A percentile compares a stretch with the other conserved stretches of the same genome.
phyloP scores from a whole-genome alignment of 108 stramenopile genomes.

The Epithemia pelagica region DNA sequence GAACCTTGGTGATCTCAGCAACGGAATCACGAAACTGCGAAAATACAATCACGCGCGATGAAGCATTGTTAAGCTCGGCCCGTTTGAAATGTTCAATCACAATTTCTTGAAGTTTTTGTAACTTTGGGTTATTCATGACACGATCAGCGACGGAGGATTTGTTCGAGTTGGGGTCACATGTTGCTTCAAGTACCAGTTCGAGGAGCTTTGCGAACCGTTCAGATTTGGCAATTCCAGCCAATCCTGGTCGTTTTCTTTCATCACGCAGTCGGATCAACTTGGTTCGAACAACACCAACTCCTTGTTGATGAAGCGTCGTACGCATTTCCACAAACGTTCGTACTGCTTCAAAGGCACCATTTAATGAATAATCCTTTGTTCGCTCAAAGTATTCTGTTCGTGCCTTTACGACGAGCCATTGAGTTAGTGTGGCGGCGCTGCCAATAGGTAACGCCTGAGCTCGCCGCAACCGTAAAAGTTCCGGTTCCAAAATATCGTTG shows the following conservation, averaged over 20 bases:
- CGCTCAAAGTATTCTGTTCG: slow-evolving; percentile 27
- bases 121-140: slow-evolving; percentile 66
- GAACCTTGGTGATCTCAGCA: slow-evolving; percentile 50
- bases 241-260: slow-evolving; percentile 19
- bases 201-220: slow-evolving; percentile 35
- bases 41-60: slow-evolving; percentile 86
- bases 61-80: slow-evolving; percentile 27
- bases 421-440: slow-evolving; percentile 35
- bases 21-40: slow-evolving; percentile 78
- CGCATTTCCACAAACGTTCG: slow-evolving; percentile 43
- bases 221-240: slow-evolving; percentile 27
- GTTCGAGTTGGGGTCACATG: slow-evolving; percentile 10
- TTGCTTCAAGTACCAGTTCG: slow-evolving; percentile 31
- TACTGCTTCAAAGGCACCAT: slow-evolving; percentile 29
- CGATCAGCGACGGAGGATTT: slow-evolving; percentile 11
- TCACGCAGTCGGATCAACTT: slow-evolving; percentile 34
- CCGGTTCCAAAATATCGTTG: slow-evolving; percentile 41
- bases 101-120: slow-evolving; percentile 63
- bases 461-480: slow-evolving; percentile 35
- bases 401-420: slow-evolving; percentile 37
- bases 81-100: slow-evolving; percentile 76
- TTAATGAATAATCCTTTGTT: slow-evolving; percentile 17
- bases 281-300: slow-evolving; percentile 38
- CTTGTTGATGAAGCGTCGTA: slow-evolving; percentile 33
- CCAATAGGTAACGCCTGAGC: slow-evolving; percentile 21